phyloP scores from a whole-genome alignment of 768 basidiomycete species.

The Boletus insuetus region DNA sequence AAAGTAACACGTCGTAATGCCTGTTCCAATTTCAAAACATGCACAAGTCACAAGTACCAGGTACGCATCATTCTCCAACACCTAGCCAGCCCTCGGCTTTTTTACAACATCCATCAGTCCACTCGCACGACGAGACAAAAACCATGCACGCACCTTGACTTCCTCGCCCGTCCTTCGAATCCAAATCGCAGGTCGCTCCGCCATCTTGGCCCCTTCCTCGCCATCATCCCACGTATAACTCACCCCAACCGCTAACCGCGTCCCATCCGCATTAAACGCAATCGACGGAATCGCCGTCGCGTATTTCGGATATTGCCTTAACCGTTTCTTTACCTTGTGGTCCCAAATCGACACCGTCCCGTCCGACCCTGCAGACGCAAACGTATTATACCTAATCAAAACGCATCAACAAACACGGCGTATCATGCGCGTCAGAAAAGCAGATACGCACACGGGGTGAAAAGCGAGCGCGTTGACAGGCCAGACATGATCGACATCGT shows the following conservation, averaged over 20 bases:
- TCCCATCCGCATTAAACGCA: slow-evolving; percentile 81
- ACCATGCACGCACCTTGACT: slow-evolving; percentile 55
- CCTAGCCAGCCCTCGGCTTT: slow-evolving; percentile 23
- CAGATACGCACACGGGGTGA: slow-evolving; percentile 67
- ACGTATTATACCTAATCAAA: slow-evolving; percentile 74
- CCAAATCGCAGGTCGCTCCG: slow-evolving; percentile 58
- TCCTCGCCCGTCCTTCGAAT: slow-evolving; percentile 72
- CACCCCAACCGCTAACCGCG: slow-evolving; percentile 76
- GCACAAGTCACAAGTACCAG: too few relatives aligned
- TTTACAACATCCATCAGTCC: not conserved
- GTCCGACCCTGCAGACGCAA: slow-evolving; percentile 94
- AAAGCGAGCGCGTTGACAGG: slow-evolving; percentile 95
- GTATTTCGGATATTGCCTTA: slow-evolving; percentile 87
- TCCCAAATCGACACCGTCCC: slow-evolving; percentile 96
- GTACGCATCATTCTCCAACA: not conserved
- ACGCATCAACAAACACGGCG: too few relatives aligned
- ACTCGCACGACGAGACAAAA: too few relatives aligned
- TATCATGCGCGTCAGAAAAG: too few relatives aligned
- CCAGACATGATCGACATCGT: slow-evolving; percentile 93
- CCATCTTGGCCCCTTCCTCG: slow-evolving; percentile 64
- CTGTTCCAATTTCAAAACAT: too few relatives aligned
- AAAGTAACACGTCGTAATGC: too few relatives aligned
- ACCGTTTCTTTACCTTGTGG: slow-evolving; percentile 91
- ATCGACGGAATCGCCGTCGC: slow-evolving; percentile 70
- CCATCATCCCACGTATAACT: slow-evolving; percentile 93